Conservation (phyloP, 2,329 filamentous ascomycete species). For the Gremmenia infestans region DNA sequence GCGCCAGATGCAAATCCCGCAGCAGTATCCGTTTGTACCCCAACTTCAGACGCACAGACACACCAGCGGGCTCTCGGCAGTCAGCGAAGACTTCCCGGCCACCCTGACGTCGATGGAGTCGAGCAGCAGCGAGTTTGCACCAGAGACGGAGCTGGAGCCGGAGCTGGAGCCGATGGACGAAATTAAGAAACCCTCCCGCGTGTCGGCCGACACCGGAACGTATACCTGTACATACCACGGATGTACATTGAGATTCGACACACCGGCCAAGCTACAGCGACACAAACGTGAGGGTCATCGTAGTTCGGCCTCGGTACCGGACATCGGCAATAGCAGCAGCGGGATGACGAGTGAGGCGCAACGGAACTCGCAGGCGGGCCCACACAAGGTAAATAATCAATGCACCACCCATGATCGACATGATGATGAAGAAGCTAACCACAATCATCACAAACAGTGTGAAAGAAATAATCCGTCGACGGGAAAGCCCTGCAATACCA, state of each 20-base stretch:
- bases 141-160: conserved; percentile 24
- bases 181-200: conserved; percentile 50
- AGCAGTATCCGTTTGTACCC: conserved; percentile 31
- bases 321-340: conserved; percentile 31
- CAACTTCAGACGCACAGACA: conserved; percentile 23
- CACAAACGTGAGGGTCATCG: conserved; percentile 94
- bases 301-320: conserved; percentile 54
- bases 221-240: conserved; percentile 97
- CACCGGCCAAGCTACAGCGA: conserved; percentile 80
- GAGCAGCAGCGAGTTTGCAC: conserved; percentile 34
- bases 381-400: conserved; percentile 54
- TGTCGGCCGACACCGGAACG: conserved; percentile 73
- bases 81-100: conserved; percentile 28
- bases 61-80: conserved; percentile 24
- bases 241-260: conserved; percentile 83
- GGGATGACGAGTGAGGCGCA: conserved; percentile 48
- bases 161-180: conserved; percentile 30
- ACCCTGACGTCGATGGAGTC: conserved; percentile 38
- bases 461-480: conserved; percentile 92
- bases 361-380: conserved; percentile 84
- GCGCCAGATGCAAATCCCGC: conserved; percentile 25
- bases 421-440: not conserved
- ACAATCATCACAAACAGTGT: conserved; percentile 43
- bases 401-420: not conserved
- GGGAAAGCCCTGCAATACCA: conserved; percentile 87